Evolutionary conservation across 805 yeast genomes (phyloP), one percentile per base, ranked within the genome.

Genomic region (Candida dajiaensis): DNA sequence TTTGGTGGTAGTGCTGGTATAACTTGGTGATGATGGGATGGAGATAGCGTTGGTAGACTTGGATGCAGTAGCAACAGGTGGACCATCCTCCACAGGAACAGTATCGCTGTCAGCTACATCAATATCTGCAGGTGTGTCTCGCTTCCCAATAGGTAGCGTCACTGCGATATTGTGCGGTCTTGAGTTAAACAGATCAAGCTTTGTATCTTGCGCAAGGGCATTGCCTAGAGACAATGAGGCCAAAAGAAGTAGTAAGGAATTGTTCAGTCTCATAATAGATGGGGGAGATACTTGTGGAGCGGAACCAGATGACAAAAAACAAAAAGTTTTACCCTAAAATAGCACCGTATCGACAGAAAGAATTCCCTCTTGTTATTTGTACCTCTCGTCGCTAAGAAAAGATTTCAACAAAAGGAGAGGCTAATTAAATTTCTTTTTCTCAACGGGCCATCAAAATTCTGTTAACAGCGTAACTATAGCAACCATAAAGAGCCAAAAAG

Each of bases 81-180:
- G 36, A 16, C 20, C 20, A 13, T 51, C 55, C 43, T 58, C 62
- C 10, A 57, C 40, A 3, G 61, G 62, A 3, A 52, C 42, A 3
- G 62, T 47, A 48, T 58, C 47, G 22, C 55, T 51, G 43, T 59
- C 62, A 8, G 43, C 28, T 9, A 56, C 57, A 20, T 48, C 52
- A 18, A 58, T 47, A 3, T 54, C 59, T 8, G 58, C 59, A 23
- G 55, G 55, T 31, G 43, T 28, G 20, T 50, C 58, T 50, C 61
- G 55, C 43, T 15, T 43, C 12, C 9, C 19, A n/a, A 12, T 36
- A 12, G 39, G 13, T 5, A 18, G 19, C 13, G 21, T 33, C 19
- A 33, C 13, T 4, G 19, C 37, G 21, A 33, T 13, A 21, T 16
- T 19, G 21, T 33, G 37, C 2, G 37, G 37, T 18, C 37, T 33